Evolutionary conservation across 257 asterid genomes (phyloP).

Genomic region (Solanum pimpinellifolium): DNA sequence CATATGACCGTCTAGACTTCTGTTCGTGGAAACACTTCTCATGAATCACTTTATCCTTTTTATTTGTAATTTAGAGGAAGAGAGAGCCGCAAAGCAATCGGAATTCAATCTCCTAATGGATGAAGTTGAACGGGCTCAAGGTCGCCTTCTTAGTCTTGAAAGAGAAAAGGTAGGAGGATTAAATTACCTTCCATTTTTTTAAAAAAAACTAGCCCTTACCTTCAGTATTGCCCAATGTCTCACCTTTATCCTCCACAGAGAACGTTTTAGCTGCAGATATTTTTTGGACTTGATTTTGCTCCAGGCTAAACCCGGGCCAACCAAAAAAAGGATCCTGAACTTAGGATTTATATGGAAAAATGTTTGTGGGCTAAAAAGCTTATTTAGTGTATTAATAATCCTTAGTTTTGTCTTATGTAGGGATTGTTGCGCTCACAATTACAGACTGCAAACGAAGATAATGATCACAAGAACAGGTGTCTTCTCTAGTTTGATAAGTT

Average conservation of each 20-base stretch:
- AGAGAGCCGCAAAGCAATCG: conserved; percentile 81
- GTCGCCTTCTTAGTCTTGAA: conserved; percentile 89
- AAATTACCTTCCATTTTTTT: neutral
- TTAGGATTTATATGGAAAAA: neutral
- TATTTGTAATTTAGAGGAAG: conserved; percentile 50
- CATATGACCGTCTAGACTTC: neutral
- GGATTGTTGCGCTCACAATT: conserved; percentile 81
- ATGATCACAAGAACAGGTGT: conserved; percentile 75
- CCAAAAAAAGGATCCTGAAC: neutral
- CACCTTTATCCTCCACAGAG: neutral
- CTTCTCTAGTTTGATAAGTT: neutral
- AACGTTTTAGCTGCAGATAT: neutral
- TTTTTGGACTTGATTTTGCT: neutral
- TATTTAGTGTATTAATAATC: neutral
- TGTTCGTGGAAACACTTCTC: neutral
- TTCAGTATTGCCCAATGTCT: neutral
- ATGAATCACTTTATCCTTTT: neutral
- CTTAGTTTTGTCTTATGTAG: conserved; percentile 22
- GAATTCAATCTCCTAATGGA: conserved; percentile 93
- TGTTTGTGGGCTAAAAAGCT: neutral
- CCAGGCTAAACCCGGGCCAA: neutral
- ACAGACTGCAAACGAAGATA: conserved; percentile 73
- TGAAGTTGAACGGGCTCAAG: conserved; percentile 96
- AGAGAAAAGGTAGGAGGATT: conserved; percentile 71
- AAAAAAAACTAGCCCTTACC: neutral